These are phyloP conservation scores for Herpetospermum pedunculosum DNA, from an alignment of 306 rosid genomes.

Conservation along the genomic window DNA sequence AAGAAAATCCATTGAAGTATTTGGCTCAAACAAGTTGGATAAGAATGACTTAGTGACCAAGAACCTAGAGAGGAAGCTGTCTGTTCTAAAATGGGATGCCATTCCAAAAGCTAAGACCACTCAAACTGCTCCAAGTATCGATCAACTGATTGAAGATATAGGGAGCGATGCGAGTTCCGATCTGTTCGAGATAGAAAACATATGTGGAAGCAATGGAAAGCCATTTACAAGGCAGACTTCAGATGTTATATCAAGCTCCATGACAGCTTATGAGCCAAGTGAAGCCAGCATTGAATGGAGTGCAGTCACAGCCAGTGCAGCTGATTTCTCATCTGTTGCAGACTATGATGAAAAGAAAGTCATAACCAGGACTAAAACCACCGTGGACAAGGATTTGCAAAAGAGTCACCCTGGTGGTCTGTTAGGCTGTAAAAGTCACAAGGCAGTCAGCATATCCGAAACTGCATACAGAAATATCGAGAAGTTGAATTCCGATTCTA, in stretches of 20 bases:
- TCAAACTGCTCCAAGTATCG: neutral
- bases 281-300: slow-evolving; percentile 33
- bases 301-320: slow-evolving; percentile 23
- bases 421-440: slow-evolving; percentile 22
- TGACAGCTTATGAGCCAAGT: slow-evolving; percentile 24
- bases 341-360: slow-evolving; percentile 21
- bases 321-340: slow-evolving; percentile 5
- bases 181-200: slow-evolving; percentile 38
- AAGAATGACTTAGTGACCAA: slow-evolving; percentile 14
- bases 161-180: slow-evolving; percentile 43
- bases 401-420: slow-evolving; percentile 12
- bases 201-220: slow-evolving; percentile 11
- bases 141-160: slow-evolving; percentile 13
- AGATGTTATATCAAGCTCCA: slow-evolving; percentile 15
- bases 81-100: slow-evolving; percentile 36
- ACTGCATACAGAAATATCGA: slow-evolving; percentile 8
- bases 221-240: slow-evolving; percentile 14
- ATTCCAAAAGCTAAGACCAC: slow-evolving; percentile 26
- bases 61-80: slow-evolving; percentile 29
- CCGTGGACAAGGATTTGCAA: slow-evolving; percentile 3
- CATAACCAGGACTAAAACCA: slow-evolving; percentile 3
- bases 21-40: slow-evolving; percentile 22
- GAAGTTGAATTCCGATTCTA: slow-evolving; percentile 4
- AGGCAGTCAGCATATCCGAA: slow-evolving; percentile 19
- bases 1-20: slow-evolving; percentile 25